These are phyloP conservation scores for Nicotiana noctiflora DNA, from an alignment of 257 asterid genomes.

Conservation along the genomic window DNA sequence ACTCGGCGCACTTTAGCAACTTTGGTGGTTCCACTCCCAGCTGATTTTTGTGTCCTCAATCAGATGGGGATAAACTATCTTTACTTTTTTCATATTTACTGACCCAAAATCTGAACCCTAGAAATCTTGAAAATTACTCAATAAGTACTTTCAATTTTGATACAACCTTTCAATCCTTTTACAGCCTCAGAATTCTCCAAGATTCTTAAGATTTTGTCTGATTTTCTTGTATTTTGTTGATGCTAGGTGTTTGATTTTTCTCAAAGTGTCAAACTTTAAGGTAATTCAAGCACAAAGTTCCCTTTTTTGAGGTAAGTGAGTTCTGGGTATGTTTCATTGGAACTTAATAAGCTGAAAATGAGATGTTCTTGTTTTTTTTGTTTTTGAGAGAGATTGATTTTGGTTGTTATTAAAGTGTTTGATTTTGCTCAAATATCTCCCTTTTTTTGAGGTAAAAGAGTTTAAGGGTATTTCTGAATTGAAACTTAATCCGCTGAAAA, in stretches of 20 bases:
- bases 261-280: not conserved
- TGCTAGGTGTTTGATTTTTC: constrained; percentile 10
- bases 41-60: constrained; percentile 21
- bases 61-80: constrained; percentile 13
- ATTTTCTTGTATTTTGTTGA: constrained; percentile 8
- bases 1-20: constrained; percentile 32
- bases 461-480: constrained; percentile 1
- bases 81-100: constrained; percentile 12
- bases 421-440: not conserved
- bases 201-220: not conserved
- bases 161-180: not conserved
- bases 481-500: not conserved
- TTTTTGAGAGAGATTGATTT: not conserved
- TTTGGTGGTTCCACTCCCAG: constrained; percentile 14
- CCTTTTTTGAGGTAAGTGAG: not conserved
- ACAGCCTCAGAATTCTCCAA: not conserved
- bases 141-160: constrained; percentile 13
- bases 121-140: constrained; percentile 12
- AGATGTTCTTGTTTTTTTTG: not conserved
- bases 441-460: constrained; percentile 13
- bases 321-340: not conserved
- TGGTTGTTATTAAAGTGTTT: not conserved
- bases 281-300: not conserved
- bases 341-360: not conserved
- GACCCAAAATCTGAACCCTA: constrained; percentile 2